A percentile compares a stretch with the other conserved stretches of the same genome.
Conservation (phyloP, 768 basidiomycete genomes). For the Phlegmacium glaucopus region DNA sequence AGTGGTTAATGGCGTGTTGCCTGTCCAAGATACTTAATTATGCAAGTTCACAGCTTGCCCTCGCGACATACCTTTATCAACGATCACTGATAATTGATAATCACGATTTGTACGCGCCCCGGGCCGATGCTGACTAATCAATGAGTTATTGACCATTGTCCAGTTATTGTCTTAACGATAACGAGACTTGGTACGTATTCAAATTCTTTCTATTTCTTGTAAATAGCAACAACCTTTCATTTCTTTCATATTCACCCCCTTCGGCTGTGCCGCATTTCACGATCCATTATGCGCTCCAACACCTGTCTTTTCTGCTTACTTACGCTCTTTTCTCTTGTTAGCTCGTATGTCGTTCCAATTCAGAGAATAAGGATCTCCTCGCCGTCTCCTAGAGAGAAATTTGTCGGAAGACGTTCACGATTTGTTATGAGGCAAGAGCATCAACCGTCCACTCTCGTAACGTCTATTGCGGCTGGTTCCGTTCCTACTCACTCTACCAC, state of each 20-base stretch:
- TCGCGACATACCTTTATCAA: too few species aligned
- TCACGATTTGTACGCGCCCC: too few species aligned
- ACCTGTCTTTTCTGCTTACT: slow-evolving; percentile 9
- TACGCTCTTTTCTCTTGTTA: slow-evolving; percentile 14
- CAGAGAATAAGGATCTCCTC: slow-evolving; percentile 11
- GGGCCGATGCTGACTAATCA: too few species aligned
- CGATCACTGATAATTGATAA: too few species aligned
- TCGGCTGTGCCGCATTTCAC: slow-evolving; percentile 15
- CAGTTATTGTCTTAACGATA: too few species aligned
- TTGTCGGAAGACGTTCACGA: slow-evolving; percentile 4
- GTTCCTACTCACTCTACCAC: slow-evolving; percentile 1
- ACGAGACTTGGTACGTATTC: background rate
- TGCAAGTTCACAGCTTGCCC: too few species aligned
- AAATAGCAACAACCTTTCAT: background rate
- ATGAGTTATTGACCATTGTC: too few species aligned
- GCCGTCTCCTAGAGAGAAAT: slow-evolving; percentile 1
- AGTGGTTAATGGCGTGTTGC: slow-evolving; percentile 6
- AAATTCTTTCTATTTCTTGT: background rate
- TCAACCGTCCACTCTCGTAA: background rate
- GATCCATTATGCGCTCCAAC: slow-evolving; percentile 14
- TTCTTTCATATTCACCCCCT: background rate
- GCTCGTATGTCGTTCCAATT: slow-evolving; percentile 18
- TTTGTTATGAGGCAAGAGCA: slow-evolving; percentile 9
- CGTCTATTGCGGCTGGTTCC: background rate
- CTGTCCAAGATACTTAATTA: too few species aligned